phyloP scores from a whole-genome alignment of 768 basidiomycete genomes.

The Mycena rosella region DNA sequence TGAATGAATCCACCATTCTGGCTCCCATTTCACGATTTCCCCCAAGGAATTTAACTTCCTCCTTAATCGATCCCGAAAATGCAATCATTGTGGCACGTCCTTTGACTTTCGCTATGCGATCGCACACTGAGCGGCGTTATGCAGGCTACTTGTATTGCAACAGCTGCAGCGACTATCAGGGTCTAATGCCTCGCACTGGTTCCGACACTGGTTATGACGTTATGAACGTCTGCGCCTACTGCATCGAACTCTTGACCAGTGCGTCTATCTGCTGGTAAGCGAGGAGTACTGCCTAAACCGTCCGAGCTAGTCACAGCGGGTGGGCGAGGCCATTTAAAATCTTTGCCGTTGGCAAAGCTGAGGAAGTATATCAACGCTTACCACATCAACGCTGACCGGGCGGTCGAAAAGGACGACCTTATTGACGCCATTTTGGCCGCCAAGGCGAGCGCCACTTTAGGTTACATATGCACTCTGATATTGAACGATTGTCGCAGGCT shows the following conservation, averaged over 20 bases:
- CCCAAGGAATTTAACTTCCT: constrained; percentile 36
- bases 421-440: constrained; percentile 71
- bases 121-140: constrained; percentile 1
- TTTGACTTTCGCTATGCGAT: constrained; percentile 4
- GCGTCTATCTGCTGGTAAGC: constrained; percentile 40
- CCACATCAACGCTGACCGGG: constrained; percentile 69
- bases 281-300: constrained; percentile 20
- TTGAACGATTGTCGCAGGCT: constrained; percentile 42
- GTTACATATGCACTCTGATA: background rate
- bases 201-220: constrained; percentile 70
- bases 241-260: constrained; percentile 80
- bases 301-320: constrained; percentile 73
- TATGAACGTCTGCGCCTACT: constrained; percentile 77
- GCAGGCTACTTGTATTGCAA: constrained; percentile 80
- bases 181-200: constrained; percentile 77
- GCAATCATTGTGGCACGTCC: constrained; percentile 35
- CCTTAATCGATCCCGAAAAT: constrained; percentile 20
- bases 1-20: background rate
- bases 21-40: background rate
- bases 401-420: constrained; percentile 84
- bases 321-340: constrained; percentile 67
- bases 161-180: constrained; percentile 81
- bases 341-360: constrained; percentile 69
- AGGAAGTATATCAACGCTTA: constrained; percentile 80
- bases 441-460: constrained; percentile 58